A percentile compares a stretch with the other conserved stretches of the same genome.
Conservation (phyloP, 352 stramenopile genomes). For the Phytopythium vexans region DNA sequence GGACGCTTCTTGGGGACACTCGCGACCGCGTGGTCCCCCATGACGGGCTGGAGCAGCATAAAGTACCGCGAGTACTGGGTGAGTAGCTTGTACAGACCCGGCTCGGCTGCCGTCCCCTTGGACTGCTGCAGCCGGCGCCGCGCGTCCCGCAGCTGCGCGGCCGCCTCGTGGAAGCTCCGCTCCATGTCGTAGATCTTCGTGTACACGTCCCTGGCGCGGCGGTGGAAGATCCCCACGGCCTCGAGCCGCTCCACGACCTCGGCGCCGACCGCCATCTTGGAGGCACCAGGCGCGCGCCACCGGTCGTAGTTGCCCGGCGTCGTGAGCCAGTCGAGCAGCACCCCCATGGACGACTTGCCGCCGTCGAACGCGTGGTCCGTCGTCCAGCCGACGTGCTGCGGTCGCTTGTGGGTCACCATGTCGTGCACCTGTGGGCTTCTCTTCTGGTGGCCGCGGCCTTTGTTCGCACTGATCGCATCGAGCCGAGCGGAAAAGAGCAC, state of each 20-base stretch:
- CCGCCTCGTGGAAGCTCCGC: conserved; percentile 23
- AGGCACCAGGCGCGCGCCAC: conserved; percentile 17
- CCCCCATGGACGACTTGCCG: conserved; percentile 41
- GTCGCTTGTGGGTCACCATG: background rate
- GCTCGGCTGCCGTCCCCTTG: conserved; percentile 16
- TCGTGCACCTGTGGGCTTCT: too few species aligned
- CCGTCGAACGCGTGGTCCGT: conserved; percentile 19
- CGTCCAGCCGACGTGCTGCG: conserved; percentile 14
- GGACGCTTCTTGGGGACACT: conserved; percentile 18
- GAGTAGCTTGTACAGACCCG: conserved; percentile 18
- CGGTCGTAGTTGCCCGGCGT: conserved; percentile 34
- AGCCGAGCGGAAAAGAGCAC: too few species aligned
- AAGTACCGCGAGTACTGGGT: conserved; percentile 31
- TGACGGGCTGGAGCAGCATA: conserved; percentile 26
- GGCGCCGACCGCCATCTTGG: conserved; percentile 9
- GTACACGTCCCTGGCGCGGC: conserved; percentile 16
- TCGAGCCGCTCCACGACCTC: conserved; percentile 29
- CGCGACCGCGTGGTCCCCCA: conserved; percentile 13
- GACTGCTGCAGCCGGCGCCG: conserved; percentile 15
- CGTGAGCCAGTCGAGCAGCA: conserved; percentile 48
- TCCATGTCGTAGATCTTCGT: conserved; percentile 32
- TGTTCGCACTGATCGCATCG: too few species aligned
- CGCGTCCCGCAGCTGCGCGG: conserved; percentile 16
- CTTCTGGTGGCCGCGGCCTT: too few species aligned
- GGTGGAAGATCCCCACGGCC: conserved; percentile 20